Percentiles rank a stretch among this genome's conserved stretches.
phyloP scores from a whole-genome alignment of 805 yeast genomes.

The Saturnispora hagleri region DNA sequence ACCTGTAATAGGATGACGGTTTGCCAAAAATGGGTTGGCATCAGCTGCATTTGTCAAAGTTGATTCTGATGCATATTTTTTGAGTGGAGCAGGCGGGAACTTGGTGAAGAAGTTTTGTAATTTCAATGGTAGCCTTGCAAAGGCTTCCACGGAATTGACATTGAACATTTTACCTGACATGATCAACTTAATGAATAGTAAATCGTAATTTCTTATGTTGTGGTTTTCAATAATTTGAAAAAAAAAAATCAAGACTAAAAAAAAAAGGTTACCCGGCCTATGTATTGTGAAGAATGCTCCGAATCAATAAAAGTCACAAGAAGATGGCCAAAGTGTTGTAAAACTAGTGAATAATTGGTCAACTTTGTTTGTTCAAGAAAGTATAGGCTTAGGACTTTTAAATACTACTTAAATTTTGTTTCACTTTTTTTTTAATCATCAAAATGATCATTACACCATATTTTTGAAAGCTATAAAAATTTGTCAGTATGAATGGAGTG shows the following conservation, averaged over 20 bases:
- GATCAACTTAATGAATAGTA: no score
- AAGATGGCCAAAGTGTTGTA: no score
- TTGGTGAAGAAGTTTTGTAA: slow-evolving; percentile 67
- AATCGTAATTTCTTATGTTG: background rate
- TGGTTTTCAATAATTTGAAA: background rate
- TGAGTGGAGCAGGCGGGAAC: slow-evolving; percentile 80
- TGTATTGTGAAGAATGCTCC: no score
- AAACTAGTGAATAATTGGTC: no score
- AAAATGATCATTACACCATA: no score
- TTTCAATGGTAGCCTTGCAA: slow-evolving; percentile 51
- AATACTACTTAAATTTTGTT: background rate
- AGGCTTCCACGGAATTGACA: slow-evolving; percentile 26
- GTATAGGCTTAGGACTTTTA: no score
- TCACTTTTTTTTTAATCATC: background rate
- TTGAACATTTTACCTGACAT: slow-evolving; percentile 18
- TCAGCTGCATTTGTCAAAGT: slow-evolving; percentile 55
- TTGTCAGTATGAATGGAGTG: no score
- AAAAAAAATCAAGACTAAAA: background rate
- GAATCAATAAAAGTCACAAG: no score
- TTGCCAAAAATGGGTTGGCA: slow-evolving; percentile 83
- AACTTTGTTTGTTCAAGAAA: no score
- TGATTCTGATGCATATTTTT: slow-evolving; percentile 54
- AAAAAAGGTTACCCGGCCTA: slow-evolving; percentile 1
- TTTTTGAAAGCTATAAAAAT: no score
- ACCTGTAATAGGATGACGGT: slow-evolving; percentile 76